Percentiles rank a stretch among this genome's conserved stretches.
Evolutionary conservation across 2,329 filamentous ascomycete genomes (phyloP).

Genomic region (Venturiaceae sp.): DNA sequence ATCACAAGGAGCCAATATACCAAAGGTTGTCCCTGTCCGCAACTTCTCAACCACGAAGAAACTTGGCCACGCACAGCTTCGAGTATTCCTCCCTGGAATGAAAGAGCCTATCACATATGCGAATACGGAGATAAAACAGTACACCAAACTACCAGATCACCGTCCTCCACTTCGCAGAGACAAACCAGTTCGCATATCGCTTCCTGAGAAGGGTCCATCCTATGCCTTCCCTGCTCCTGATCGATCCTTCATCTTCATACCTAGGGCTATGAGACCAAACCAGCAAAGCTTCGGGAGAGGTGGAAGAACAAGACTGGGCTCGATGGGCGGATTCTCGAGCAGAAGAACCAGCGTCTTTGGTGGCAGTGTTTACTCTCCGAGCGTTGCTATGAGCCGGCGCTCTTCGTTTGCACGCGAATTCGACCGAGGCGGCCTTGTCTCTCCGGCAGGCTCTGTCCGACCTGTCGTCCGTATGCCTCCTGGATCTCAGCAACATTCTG

Average conservation of each 20-base stretch:
- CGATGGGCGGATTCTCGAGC: constrained; percentile 56
- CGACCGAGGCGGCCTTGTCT: constrained; percentile 59
- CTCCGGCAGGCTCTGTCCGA: constrained; percentile 68
- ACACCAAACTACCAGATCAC: constrained; percentile 91
- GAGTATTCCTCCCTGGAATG: constrained; percentile 72
- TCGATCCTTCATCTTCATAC: constrained; percentile 96
- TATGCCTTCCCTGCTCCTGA: constrained; percentile 89
- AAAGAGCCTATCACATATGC: constrained; percentile 60
- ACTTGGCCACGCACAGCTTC: constrained; percentile 75
- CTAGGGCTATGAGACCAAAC: constrained; percentile 83
- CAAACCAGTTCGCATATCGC: constrained; percentile 89
- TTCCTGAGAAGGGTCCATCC: constrained; percentile 67
- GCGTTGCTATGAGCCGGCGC: constrained; percentile 75
- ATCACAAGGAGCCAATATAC: neutral
- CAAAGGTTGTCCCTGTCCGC: constrained; percentile 15
- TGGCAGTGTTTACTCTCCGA: constrained; percentile 77
- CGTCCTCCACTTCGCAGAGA: constrained; percentile 87
- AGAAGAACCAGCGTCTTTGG: constrained; percentile 73
- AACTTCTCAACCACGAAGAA: constrained; percentile 71
- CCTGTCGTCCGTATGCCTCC: constrained; percentile 81
- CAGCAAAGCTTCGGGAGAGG: constrained; percentile 64
- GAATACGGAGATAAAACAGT: constrained; percentile 73
- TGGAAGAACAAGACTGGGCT: constrained; percentile 63
- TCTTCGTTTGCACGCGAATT: constrained; percentile 66
- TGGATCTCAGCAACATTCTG: constrained; percentile 25